Evolutionary conservation across 306 rosid genomes (phyloP).

Genomic region (Hippophae rhamnoides): DNA sequence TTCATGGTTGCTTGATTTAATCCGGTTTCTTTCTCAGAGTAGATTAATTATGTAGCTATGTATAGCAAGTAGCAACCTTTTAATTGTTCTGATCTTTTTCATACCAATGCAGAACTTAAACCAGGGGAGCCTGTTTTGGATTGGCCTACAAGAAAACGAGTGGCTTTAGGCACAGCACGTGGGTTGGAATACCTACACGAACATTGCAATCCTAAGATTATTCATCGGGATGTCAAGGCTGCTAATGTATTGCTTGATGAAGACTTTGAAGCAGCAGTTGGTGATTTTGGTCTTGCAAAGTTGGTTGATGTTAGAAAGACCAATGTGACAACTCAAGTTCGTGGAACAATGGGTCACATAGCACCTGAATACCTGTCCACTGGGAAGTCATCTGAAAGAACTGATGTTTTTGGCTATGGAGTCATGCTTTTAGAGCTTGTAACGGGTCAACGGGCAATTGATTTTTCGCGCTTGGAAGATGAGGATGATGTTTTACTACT

Average conservation of each 20-base stretch:
- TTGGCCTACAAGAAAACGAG: constrained; percentile 86
- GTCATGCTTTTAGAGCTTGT: constrained; percentile 93
- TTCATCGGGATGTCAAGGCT: constrained; percentile 98
- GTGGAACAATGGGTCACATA: constrained; percentile 99
- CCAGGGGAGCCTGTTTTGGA: constrained; percentile 67
- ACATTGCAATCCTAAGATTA: constrained; percentile 98
- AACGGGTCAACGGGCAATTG: constrained; percentile 94
- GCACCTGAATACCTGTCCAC: constrained; percentile 98
- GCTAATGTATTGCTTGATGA: constrained; percentile 95
- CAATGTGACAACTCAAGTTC: constrained; percentile 93
- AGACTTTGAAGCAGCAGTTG: constrained; percentile 96
- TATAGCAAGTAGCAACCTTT: constrained; percentile 3
- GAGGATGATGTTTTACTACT: constrained; percentile 89
- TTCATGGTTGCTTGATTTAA: too few relatives aligned
- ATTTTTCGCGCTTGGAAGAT: constrained; percentile 93
- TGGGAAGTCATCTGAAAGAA: constrained; percentile 95
- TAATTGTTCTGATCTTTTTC: constrained; percentile 15
- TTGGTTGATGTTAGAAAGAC: constrained; percentile 91
- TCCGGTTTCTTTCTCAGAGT: too few relatives aligned
- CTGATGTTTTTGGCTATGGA: constrained; percentile 97
- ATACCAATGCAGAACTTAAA: constrained; percentile 61
- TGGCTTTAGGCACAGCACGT: constrained; percentile 95
- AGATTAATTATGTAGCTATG: too few relatives aligned
- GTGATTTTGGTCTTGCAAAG: constrained; percentile 98
- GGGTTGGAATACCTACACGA: constrained; percentile 94